Evolutionary conservation across 2,329 filamentous ascomycete genomes (phyloP), one percentile per base, ranked within the genome.

Genomic region (Verruconis gallopava): DNA sequence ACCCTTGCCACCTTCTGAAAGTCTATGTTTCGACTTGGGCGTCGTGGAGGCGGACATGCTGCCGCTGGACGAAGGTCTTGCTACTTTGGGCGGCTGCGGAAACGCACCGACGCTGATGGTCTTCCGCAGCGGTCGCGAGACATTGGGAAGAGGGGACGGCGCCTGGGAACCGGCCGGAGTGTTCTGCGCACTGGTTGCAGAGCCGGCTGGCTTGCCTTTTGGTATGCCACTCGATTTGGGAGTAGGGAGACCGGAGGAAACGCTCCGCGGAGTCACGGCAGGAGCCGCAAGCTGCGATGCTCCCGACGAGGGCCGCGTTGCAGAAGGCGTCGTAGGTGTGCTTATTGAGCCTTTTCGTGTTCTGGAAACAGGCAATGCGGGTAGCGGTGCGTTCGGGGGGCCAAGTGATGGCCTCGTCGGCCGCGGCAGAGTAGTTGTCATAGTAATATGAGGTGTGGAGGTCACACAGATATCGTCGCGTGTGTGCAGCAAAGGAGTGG

Each of bases 51-150:
- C 18, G 6, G 45, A 59, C 61, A 48, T 66, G 64, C 42, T 22
- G 3, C 36, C 36, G 34, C 33, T 20, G 5, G 41, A 38, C 19
- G 6, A 28, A 13, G 21, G 13, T 21, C 37, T 14, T 12, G 28
- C 75, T n/a, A n/a, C n/a, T 50, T 79, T 79, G 12, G 89, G 89
- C 12, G 89, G 89, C 49, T 93, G 83, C 21, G 89, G 89, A 55
- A 96, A 95, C 1, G 85, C 80, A 56, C 88, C 89, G 55, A 95
- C 93, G 68, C 88, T 95, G 54, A 93, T 81, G 1, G 83, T 83
- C 62, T 93, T 93, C 47, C 86, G 77, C 43, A 95, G 62, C 1
- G 79, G 32, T 14, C 35, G 19, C 11, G 41, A 21, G 17, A 35
- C 18, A 5, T 11, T 25, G 19, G 37, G 19, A 20, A 35, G 33